These are phyloP conservation scores for Podila verticillata DNA, from an alignment of 192 early-diverging fungal species.

Conservation along the genomic window DNA sequence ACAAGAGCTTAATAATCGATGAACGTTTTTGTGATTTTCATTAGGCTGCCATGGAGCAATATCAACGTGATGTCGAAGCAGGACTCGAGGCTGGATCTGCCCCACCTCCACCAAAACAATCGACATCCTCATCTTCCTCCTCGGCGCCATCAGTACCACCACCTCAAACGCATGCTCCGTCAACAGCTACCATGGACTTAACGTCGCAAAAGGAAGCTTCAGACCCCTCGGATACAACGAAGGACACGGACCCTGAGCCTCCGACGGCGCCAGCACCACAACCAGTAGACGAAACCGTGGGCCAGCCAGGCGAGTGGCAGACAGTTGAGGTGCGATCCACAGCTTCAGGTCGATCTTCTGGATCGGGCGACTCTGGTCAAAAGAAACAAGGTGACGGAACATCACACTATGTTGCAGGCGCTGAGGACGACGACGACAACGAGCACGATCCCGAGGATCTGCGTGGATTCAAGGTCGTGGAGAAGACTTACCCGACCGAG, in stretches of 20 bases:
- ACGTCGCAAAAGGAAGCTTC: neutral
- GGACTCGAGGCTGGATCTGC: slow-evolving; percentile 29
- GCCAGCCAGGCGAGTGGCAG: slow-evolving; percentile 53
- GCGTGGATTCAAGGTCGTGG: slow-evolving; percentile 59
- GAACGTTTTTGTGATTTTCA: neutral
- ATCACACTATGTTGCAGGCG: slow-evolving; percentile 5
- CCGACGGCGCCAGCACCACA: neutral
- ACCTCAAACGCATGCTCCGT: neutral
- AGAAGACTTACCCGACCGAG: slow-evolving; percentile 58
- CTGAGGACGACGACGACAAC: slow-evolving; percentile 54
- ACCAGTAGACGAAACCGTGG: slow-evolving; percentile 21
- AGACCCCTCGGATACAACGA: neutral
- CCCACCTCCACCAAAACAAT: no score
- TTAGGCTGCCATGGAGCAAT: slow-evolving; percentile 56
- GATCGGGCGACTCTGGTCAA: neutral
- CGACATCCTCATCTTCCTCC: neutral
- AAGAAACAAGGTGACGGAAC: slow-evolving; percentile 2
- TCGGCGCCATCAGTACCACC: neutral
- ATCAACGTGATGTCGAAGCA: slow-evolving; percentile 50
- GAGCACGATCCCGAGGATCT: slow-evolving; percentile 61
- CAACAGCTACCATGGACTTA: neutral
- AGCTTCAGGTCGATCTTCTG: slow-evolving; percentile 3
- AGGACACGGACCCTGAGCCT: neutral
- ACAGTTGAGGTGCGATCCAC: slow-evolving; percentile 40
- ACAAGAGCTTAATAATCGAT: neutral